These are phyloP conservation scores for Cocos nucifera DNA, from an alignment of 176 grass and related monocot genomes.

Conservation along the genomic window DNA sequence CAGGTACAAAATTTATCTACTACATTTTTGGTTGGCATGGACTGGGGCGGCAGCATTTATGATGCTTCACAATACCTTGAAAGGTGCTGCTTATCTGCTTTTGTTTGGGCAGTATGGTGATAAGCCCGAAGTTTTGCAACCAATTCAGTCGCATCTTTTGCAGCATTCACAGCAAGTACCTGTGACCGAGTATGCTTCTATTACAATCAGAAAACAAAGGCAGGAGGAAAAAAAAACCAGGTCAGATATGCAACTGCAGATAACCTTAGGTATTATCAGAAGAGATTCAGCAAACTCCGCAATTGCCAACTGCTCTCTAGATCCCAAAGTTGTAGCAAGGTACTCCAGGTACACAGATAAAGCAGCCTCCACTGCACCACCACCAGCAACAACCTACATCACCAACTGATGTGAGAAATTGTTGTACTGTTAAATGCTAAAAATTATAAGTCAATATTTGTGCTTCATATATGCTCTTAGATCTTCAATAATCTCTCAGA, in stretches of 20 bases:
- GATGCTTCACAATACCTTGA: slow-evolving; percentile 40
- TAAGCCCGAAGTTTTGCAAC: slow-evolving; percentile 88
- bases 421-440: too few species aligned
- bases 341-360: slow-evolving; percentile 88
- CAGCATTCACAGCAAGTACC: slow-evolving; percentile 89
- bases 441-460: too few species aligned
- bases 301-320: slow-evolving; percentile 72
- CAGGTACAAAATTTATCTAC: too few species aligned
- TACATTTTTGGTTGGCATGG: too few species aligned
- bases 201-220: background rate
- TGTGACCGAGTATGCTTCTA: slow-evolving; percentile 10
- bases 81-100: slow-evolving; percentile 83
- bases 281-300: slow-evolving; percentile 79
- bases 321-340: slow-evolving; percentile 76
- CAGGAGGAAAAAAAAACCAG: background rate
- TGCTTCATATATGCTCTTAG: too few species aligned
- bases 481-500: too few species aligned
- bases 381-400: slow-evolving; percentile 79
- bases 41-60: too few species aligned
- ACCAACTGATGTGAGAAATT: background rate
- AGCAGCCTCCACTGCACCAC: slow-evolving; percentile 82
- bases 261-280: slow-evolving; percentile 86
- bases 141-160: slow-evolving; percentile 79
- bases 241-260: background rate
- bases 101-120: slow-evolving; percentile 78